These are phyloP conservation scores for Blastocystis sp. DNA, from an alignment of 352 stramenopile genomes.

Conservation along the genomic window DNA sequence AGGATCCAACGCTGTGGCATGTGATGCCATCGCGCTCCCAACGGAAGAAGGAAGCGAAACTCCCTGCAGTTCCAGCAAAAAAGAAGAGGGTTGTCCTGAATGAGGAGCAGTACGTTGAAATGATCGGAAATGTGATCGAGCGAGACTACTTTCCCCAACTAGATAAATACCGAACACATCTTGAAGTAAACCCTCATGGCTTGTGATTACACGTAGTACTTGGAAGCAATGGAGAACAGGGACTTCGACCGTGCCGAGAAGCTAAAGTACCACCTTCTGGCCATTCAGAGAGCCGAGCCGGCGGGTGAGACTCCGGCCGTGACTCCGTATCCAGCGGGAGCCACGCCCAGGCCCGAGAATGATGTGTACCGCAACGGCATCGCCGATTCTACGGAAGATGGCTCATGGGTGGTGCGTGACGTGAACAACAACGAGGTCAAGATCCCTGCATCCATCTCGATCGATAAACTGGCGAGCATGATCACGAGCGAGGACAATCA, in stretches of 20 bases:
- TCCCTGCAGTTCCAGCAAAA: slow-evolving; percentile 40
- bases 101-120: slow-evolving; percentile 61
- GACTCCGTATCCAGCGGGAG: slow-evolving; percentile 18
- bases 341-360: slow-evolving; percentile 38
- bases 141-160: slow-evolving; percentile 68
- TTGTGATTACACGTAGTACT: slow-evolving; percentile 47
- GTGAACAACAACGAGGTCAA: slow-evolving; percentile 64
- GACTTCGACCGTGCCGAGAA: slow-evolving; percentile 64
- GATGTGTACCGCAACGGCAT: slow-evolving; percentile 20
- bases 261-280: slow-evolving; percentile 51
- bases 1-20: slow-evolving; percentile 67
- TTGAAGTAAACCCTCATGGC: background rate
- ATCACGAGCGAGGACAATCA: slow-evolving; percentile 69
- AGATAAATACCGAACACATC: slow-evolving; percentile 64
- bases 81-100: slow-evolving; percentile 60
- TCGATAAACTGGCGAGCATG: slow-evolving; percentile 46
- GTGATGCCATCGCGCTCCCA: slow-evolving; percentile 61
- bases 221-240: slow-evolving; percentile 50
- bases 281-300: slow-evolving; percentile 50
- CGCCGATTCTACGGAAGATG: background rate
- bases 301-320: slow-evolving; percentile 21
- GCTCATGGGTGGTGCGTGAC: slow-evolving; percentile 43
- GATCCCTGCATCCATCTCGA: slow-evolving; percentile 44
- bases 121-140: slow-evolving; percentile 66
- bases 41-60: background rate